Evolutionary conservation across 768 basidiomycete species (phyloP).

Genomic region (Leccinellum albellum): DNA sequence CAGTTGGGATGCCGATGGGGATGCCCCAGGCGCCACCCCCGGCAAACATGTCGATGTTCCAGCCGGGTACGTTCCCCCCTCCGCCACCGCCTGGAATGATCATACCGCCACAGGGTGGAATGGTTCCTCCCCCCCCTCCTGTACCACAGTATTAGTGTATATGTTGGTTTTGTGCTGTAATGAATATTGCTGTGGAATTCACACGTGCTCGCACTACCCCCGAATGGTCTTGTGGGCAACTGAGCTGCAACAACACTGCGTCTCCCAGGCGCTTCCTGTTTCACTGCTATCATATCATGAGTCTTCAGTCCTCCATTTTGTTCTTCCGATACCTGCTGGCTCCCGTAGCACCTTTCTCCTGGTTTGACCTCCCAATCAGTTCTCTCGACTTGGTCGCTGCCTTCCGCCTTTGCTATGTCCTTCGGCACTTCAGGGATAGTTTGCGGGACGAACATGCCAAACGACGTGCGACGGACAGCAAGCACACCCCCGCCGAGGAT

Average conservation of each 20-base stretch:
- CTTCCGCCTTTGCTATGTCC: slow-evolving; percentile 62
- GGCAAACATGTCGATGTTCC: slow-evolving; percentile 44
- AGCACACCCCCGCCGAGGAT: slow-evolving; percentile 37
- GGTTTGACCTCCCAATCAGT: slow-evolving; percentile 57
- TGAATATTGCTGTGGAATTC: too few species aligned
- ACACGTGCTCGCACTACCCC: too few species aligned
- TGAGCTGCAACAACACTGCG: too few species aligned
- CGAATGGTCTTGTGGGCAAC: too few species aligned
- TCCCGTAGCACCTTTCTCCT: slow-evolving; percentile 63
- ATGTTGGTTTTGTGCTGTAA: neutral
- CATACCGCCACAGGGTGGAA: slow-evolving; percentile 31
- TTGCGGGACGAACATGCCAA: slow-evolving; percentile 42
- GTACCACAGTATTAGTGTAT: slow-evolving; percentile 29
- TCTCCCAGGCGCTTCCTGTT: too few species aligned
- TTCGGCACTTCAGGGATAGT: slow-evolving; percentile 63
- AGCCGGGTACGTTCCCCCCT: slow-evolving; percentile 42
- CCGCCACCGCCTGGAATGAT: slow-evolving; percentile 66
- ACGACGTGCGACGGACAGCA: slow-evolving; percentile 32
- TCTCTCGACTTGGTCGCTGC: slow-evolving; percentile 67
- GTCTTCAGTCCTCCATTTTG: slow-evolving; percentile 41
- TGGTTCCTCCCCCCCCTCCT: slow-evolving; percentile 44
- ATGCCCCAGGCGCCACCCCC: slow-evolving; percentile 29
- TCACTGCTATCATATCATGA: slow-evolving; percentile 21
- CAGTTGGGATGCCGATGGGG: slow-evolving; percentile 35
- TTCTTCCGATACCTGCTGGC: slow-evolving; percentile 50